Conservation (phyloP, 202 grass and related monocot species). For the Carex arenaria region DNA sequence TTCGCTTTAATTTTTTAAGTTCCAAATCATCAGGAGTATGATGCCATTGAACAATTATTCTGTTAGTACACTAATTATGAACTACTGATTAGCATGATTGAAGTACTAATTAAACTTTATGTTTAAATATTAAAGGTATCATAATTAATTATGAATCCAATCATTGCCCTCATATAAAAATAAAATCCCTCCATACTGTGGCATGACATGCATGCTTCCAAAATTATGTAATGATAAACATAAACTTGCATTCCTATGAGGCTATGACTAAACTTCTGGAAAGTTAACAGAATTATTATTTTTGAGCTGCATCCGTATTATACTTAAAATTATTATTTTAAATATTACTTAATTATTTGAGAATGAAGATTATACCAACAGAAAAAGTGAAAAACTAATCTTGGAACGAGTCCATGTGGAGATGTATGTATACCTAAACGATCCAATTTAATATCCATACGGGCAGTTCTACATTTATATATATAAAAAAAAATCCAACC, state of each 20-base stretch:
- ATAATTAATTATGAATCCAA: not conserved
- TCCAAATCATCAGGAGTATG: too few relatives aligned
- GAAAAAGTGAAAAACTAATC: too few relatives aligned
- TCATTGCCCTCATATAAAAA: not conserved
- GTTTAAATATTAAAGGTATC: not conserved
- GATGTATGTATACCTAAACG: not conserved
- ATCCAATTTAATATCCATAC: not conserved
- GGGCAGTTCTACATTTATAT: too few relatives aligned
- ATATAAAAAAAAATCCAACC: too few relatives aligned
- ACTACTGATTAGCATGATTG: slow-evolving; percentile 2
- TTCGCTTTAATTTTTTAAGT: too few relatives aligned
- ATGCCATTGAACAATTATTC: not conserved
- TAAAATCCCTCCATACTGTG: not conserved
- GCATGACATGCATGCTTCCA: not conserved
- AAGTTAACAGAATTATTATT: not conserved
- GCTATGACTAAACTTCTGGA: not conserved
- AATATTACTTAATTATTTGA: too few relatives aligned
- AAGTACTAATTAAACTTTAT: not conserved
- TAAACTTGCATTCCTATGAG: too few relatives aligned
- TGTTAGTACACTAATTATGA: not conserved
- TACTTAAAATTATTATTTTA: too few relatives aligned
- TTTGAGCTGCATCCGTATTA: not conserved
- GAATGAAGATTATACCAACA: too few relatives aligned
- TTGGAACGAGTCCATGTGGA: too few relatives aligned
- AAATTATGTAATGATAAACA: not conserved